phyloP scores from a whole-genome alignment of 331 rosid species.

The Cucumis variabilis region DNA sequence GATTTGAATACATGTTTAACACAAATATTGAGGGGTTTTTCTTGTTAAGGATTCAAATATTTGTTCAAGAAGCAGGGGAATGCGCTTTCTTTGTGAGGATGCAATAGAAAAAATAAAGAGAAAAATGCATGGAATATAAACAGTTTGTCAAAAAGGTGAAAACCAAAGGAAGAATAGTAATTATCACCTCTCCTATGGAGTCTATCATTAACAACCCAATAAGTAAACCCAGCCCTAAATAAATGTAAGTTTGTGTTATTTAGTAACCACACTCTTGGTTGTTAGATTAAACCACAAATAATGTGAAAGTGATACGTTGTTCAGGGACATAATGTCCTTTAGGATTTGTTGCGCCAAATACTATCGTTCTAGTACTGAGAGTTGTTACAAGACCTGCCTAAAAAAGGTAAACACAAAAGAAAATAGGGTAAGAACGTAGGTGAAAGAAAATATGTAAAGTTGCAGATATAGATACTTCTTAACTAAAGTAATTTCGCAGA shows the following conservation, averaged over 20 bases:
- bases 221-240: not conserved
- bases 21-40: too few relatives aligned
- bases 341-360: slow-evolving; percentile 97
- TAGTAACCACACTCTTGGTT: slow-evolving; percentile 15
- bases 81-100: not conserved
- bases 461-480: not conserved
- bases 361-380: slow-evolving; percentile 89
- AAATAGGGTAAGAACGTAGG: slow-evolving; percentile 32
- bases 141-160: not conserved
- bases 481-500: not conserved
- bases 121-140: not conserved
- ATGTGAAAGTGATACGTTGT: slow-evolving; percentile 75
- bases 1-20: too few relatives aligned
- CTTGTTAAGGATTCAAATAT: not conserved
- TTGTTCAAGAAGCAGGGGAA: slow-evolving; percentile 6
- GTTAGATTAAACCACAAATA: slow-evolving; percentile 16
- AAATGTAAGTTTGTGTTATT: not conserved
- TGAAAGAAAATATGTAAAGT: slow-evolving; percentile 15
- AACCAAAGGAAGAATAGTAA: not conserved
- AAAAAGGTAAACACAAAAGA: slow-evolving; percentile 40
- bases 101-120: not conserved
- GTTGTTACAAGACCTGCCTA: slow-evolving; percentile 99
- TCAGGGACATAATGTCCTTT: slow-evolving; percentile 97
- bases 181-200: slow-evolving; percentile 6
- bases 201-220: not conserved